Percentiles rank a stretch among this genome's conserved stretches.
Conservation (phyloP, 495 filamentous ascomycete genomes). For the Penicillium malachiteum region DNA sequence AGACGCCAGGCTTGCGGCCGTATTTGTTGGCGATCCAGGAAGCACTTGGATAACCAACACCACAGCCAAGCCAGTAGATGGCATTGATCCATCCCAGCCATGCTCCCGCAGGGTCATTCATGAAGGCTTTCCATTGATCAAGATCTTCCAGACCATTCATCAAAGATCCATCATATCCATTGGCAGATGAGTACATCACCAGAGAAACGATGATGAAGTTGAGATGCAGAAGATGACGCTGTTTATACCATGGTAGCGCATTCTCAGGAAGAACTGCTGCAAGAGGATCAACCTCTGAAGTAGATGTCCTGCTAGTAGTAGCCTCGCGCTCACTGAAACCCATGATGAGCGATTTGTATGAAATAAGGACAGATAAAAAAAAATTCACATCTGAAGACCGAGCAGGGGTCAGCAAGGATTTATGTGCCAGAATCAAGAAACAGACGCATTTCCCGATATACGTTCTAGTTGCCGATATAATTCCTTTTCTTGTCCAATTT, state of each 20-base stretch:
- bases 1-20: constrained; percentile 58
- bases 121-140: constrained; percentile 34
- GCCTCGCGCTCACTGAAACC: background rate
- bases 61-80: constrained; percentile 63
- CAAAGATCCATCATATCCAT: constrained; percentile 31
- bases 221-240: constrained; percentile 20
- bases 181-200: constrained; percentile 21
- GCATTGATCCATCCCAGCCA: constrained; percentile 57
- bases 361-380: background rate
- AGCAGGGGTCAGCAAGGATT: background rate
- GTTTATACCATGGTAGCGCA: constrained; percentile 17
- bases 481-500: background rate
- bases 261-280: constrained; percentile 8
- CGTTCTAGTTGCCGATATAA: too few species aligned
- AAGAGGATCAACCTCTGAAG: background rate
- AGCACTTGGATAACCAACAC: constrained; percentile 58
- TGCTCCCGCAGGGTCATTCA: constrained; percentile 49
- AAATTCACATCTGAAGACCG: background rate
- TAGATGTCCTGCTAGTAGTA: background rate
- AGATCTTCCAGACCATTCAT: constrained; percentile 38
- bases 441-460: background rate
- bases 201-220: constrained; percentile 21
- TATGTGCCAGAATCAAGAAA: background rate
- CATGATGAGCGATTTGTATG: background rate
- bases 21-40: constrained; percentile 57